Evolutionary conservation across 306 rosid species (phyloP).

Genomic region (Acacia acuminata): DNA sequence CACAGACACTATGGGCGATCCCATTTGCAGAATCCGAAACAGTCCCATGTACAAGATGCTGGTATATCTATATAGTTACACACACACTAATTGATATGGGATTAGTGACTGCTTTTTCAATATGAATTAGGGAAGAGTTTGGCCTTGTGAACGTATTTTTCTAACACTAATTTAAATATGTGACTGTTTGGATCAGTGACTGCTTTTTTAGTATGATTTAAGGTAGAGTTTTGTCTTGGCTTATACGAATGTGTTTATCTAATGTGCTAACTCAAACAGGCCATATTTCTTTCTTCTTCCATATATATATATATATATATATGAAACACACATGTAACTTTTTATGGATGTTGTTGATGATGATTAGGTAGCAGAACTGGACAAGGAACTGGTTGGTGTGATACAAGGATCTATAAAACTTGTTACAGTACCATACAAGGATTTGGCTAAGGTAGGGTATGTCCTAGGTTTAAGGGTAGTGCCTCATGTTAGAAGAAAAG

Average conservation of each 20-base stretch:
- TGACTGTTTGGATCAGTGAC: no score
- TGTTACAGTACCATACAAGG: conserved; percentile 44
- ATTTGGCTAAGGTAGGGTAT: conserved; percentile 66
- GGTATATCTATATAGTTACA: conserved; percentile 39
- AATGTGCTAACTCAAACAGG: no score
- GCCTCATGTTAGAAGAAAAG: conserved; percentile 53
- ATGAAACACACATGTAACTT: not conserved
- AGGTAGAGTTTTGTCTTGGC: no score
- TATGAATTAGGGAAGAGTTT: no score
- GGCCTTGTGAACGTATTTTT: no score
- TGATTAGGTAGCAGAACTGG: conserved; percentile 67
- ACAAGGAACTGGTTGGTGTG: conserved; percentile 66
- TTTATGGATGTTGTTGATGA: not conserved
- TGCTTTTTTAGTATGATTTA: no score
- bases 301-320: no score
- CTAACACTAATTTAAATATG: no score
- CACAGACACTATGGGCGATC: conserved; percentile 79
- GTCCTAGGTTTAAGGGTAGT: conserved; percentile 69
- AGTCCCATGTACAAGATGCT: conserved; percentile 78
- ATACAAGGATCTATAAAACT: conserved; percentile 75
- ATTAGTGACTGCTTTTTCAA: no score
- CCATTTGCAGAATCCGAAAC: conserved; percentile 78
- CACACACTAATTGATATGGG: no score
- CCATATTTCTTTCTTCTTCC: not conserved
- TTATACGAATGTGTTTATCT: no score